Evolutionary conservation across 1,139 yeast genomes (phyloP).

Genomic region (Hanseniaspora uvarum): DNA sequence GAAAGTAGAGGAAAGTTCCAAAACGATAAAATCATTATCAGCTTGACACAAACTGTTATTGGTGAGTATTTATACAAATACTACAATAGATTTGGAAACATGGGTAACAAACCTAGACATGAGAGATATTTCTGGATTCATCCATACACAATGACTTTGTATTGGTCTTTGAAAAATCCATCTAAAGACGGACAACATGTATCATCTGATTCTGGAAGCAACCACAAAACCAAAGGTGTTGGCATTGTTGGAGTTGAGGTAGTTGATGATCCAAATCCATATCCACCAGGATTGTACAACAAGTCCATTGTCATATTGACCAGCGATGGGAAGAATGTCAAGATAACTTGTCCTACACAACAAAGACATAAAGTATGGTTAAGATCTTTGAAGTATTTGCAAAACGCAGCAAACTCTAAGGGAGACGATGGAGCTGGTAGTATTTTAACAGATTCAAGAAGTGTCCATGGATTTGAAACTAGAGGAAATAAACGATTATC

Average conservation of each 20-base stretch:
- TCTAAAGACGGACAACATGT: conserved; percentile 52
- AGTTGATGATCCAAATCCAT: conserved; percentile 74
- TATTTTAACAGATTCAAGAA: neutral
- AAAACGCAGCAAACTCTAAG: conserved; percentile 13
- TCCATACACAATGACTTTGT: conserved; percentile 81
- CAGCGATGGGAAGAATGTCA: conserved; percentile 41
- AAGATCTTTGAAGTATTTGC: conserved; percentile 67
- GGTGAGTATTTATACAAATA: conserved; percentile 88
- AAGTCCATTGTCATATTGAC: conserved; percentile 74
- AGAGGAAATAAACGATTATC: conserved; percentile 1
- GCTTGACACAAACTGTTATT: conserved; percentile 81
- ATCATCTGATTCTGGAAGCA: conserved; percentile 24
- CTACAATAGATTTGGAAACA: conserved; percentile 65
- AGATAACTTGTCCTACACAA: conserved; percentile 78
- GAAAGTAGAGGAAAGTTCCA: conserved; percentile 45
- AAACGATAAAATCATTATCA: conserved; percentile 70
- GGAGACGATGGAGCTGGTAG: neutral
- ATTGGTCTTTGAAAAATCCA: conserved; percentile 83
- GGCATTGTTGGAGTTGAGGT: conserved; percentile 73
- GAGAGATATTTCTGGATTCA: conserved; percentile 94
- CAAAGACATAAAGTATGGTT: conserved; percentile 89
- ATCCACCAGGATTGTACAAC: conserved; percentile 82
- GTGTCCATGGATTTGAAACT: neutral
- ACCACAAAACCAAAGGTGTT: conserved; percentile 60
- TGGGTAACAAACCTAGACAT: conserved; percentile 61